Conservation (phyloP, 805 yeast genomes). For the Cyberlindnera americana region DNA sequence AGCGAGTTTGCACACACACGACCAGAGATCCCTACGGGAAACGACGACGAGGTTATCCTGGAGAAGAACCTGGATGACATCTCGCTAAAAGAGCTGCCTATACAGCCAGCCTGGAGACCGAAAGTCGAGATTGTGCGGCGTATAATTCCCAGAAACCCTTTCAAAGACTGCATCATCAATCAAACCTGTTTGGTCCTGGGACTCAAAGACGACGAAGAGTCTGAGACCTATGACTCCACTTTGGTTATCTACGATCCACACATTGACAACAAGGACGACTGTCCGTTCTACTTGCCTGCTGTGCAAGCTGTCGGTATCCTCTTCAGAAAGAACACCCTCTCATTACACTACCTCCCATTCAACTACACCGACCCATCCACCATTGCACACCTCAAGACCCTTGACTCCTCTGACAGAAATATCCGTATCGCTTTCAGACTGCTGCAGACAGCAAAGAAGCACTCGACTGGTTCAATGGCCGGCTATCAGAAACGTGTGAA, state of each 20-base stretch:
- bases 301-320: slow-evolving; percentile 76
- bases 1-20: slow-evolving; percentile 27
- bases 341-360: slow-evolving; percentile 77
- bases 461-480: slow-evolving; percentile 74
- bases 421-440: slow-evolving; percentile 80
- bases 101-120: slow-evolving; percentile 30
- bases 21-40: slow-evolving; percentile 31
- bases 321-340: slow-evolving; percentile 41
- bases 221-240: slow-evolving; percentile 34
- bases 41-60: slow-evolving; percentile 23
- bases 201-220: slow-evolving; percentile 23
- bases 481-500: slow-evolving; percentile 87
- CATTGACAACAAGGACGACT: slow-evolving; percentile 49
- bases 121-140: slow-evolving; percentile 66
- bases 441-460: slow-evolving; percentile 75
- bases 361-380: slow-evolving; percentile 27
- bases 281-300: slow-evolving; percentile 88
- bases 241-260: slow-evolving; percentile 80
- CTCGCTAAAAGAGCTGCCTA: slow-evolving; percentile 32
- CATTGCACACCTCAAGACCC: slow-evolving; percentile 27
- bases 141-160: slow-evolving; percentile 88
- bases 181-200: slow-evolving; percentile 71
- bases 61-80: slow-evolving; percentile 40
- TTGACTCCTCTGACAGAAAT: slow-evolving; percentile 54
- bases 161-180: slow-evolving; percentile 74